Base-by-base conservation (phyloP, 2,329 filamentous ascomycete species). In the Fusarium sp. region DNA sequence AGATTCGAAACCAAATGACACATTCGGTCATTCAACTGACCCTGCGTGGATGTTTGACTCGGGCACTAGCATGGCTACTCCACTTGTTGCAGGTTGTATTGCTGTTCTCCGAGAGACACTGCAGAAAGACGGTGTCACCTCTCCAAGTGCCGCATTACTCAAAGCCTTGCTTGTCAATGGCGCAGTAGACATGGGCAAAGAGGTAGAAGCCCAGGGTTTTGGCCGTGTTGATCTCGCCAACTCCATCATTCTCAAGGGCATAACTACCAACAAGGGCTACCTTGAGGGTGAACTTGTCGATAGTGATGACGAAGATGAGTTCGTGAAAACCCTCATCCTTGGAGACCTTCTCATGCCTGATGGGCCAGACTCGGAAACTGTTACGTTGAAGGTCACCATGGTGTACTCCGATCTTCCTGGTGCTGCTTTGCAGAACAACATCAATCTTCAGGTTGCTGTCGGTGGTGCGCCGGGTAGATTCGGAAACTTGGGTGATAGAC, bases 81-180 rank as follows among this genome's bases (percentile, higher is more conserved):
- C 57, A 3, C 57, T 60, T 20, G 44, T 60, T 12, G 57, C 57
- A 9, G 45, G 45, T 1, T 60, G 57, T 24, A n/a, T 41, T 4
- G 57, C 57, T 11, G 45, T 53, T 5, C 47, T 60, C 7, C 22
- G 57, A 7, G 45, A 60, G 15, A 24, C 33, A 6, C n/a, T 60
- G 7, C 10, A 31, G 16, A 51, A 53, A 0, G 15, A 54, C 2
- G 51, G 51, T 5, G 35, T 54, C 15, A 16, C 14, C 2, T 38
- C 51, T 4, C 45, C 45, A 5, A 60, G 45, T n/a, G 57, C 28
- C 14, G 45, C 57, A 2, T 6, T 60, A 13, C 15, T 60, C 33
- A 60, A 53, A 38, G 57, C 57, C 20, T 8, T 60, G n/a, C 36
- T 60, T 20, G 47, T 54, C 6, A 54, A 60, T 28, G 57, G 57